Percentiles rank a stretch among this genome's conserved stretches.
Conservation (phyloP, 345 rosid genomes). For the Firmiana major region DNA sequence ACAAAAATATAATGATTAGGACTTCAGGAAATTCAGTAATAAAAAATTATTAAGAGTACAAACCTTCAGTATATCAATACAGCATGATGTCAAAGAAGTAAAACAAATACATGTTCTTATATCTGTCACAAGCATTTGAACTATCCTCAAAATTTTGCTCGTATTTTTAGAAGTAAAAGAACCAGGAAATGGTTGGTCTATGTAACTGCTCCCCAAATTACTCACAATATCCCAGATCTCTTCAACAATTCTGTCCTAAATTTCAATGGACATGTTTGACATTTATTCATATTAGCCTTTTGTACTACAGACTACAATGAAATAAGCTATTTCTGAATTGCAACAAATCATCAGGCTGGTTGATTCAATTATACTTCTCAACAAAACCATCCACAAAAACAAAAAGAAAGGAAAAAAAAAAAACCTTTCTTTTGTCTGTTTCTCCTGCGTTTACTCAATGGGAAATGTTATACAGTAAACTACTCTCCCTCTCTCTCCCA, state of each 20-base stretch:
- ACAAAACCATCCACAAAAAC: background rate
- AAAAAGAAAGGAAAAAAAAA: no score
- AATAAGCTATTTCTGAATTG: background rate
- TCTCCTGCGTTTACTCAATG: background rate
- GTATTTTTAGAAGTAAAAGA: background rate
- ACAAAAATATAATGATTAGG: constrained; percentile 11
- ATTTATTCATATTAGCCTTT: background rate
- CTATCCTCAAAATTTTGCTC: background rate
- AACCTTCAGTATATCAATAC: background rate
- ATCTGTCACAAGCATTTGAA: background rate
- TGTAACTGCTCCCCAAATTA: background rate
- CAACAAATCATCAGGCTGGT: background rate
- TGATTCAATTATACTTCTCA: background rate
- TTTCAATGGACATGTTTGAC: background rate
- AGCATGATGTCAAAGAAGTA: background rate
- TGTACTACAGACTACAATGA: background rate
- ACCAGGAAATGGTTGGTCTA: background rate
- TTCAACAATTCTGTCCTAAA: background rate
- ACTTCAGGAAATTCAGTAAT: background rate
- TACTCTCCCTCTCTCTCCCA: no score
- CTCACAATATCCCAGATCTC: background rate
- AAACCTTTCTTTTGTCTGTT: background rate
- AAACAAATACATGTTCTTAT: background rate
- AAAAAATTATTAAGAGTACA: background rate
- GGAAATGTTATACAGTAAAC: background rate